Percentiles rank a stretch among this genome's conserved stretches.
Evolutionary conservation across 768 basidiomycete genomes (phyloP).

Genomic region (Mycena amicta): DNA sequence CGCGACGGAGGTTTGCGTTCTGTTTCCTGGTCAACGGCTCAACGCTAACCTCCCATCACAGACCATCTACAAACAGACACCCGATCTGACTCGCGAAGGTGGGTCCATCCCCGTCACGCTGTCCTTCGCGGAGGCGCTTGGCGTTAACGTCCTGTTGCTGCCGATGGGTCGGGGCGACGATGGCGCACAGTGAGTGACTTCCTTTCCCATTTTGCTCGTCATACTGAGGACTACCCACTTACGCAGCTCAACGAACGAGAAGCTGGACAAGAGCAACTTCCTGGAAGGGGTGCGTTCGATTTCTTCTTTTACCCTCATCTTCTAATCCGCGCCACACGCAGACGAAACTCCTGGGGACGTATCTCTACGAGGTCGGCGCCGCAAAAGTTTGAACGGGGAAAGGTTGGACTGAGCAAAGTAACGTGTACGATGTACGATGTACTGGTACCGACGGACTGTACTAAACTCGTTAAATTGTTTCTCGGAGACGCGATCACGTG

Average conservation of each 20-base stretch:
- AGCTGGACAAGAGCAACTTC: conserved; percentile 88
- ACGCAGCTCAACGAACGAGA: conserved; percentile 88
- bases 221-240: neutral
- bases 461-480: too few species aligned
- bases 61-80: conserved; percentile 71
- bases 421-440: neutral
- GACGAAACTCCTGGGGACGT: conserved; percentile 79
- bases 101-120: conserved; percentile 94
- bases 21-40: conserved; percentile 13
- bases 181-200: conserved; percentile 77
- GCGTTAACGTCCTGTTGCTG: conserved; percentile 84
- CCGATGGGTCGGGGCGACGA: conserved; percentile 96
- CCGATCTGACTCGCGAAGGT: conserved; percentile 88
- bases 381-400: neutral
- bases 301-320: neutral
- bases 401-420: neutral
- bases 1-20: conserved; percentile 70
- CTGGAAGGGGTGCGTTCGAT: conserved; percentile 67
- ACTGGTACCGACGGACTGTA: neutral
- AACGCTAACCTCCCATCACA: conserved; percentile 27
- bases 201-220: neutral
- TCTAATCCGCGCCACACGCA: conserved; percentile 25
- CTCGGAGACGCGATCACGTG: too few species aligned
- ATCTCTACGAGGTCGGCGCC: conserved; percentile 70
- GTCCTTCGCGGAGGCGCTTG: conserved; percentile 87